Base-by-base conservation (phyloP, 371 early-diverging fungal species). In the Mucor saturninus region DNA sequence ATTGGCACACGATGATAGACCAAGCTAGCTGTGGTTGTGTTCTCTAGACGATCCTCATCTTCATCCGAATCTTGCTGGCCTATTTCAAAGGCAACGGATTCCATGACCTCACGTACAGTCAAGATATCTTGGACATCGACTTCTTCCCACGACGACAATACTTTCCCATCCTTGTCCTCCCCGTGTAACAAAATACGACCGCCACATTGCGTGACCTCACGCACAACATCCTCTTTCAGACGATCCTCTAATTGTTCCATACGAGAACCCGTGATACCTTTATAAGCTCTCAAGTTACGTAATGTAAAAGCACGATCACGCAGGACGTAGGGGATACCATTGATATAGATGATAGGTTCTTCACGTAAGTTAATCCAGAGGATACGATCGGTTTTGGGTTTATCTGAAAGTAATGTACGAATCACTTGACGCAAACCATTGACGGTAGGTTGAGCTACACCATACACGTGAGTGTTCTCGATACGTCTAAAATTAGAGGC, bases 341-440 rank as follows among this genome's bases (percentile, higher is more conserved):
- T 86, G 57, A 93, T 81, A 64, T 91, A 91, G 7, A 91, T 83
- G 26, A 93, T 78, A 15, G 91, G 91, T 60, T 92, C 91, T 67
- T 92, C 91, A 45, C 93, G 78, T 15, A 91, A 60, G 64, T 89
- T 90, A 61, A 92, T 89, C 91, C 91, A 91, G 21, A 87, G 52
- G 14, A 91, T 61, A 29, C 63, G 67, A 45, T 79, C 62, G 37
- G 66, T 66, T 8, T 46, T 68, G 9, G 67, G 63, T 31, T 58
- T 58, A n/a, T 75, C 72, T 0, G 31, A 62, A 3, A 73, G 39
- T 21, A 83, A 61, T 2, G 46, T 70, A 6, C 72, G 70, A 15
- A 88, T 62, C 3, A 85, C 78, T 54, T 77, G 79, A 35, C 77
- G 71, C 14, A 90, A 70, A 5, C 91, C 93, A 32, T 84, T 81